A percentile compares a stretch with the other conserved stretches of the same genome.
phyloP scores from a whole-genome alignment of 805 yeast species.

The Cyberlindnera nakhonratchasimensis region DNA sequence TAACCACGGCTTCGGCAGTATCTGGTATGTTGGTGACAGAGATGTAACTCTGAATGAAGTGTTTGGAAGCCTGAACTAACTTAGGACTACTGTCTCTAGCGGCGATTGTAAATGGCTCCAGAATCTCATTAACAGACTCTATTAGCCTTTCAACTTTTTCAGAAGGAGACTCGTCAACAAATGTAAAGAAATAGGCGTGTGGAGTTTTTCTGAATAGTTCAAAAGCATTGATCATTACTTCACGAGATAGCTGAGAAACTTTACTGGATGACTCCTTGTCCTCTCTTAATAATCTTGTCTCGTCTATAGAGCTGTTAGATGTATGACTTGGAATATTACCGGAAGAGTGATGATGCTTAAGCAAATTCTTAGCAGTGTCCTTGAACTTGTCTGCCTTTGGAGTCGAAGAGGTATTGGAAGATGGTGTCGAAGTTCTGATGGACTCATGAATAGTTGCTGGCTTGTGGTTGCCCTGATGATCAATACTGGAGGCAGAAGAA shows the following conservation, averaged over 20 bases:
- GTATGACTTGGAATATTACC: slow-evolving; percentile 15
- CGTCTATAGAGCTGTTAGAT: slow-evolving; percentile 12
- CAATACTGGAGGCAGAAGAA: slow-evolving; percentile 22
- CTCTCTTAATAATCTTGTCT: slow-evolving; percentile 14
- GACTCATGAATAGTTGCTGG: slow-evolving; percentile 4
- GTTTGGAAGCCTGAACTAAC: slow-evolving; percentile 34
- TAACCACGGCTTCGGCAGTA: slow-evolving; percentile 30
- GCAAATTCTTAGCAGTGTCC: slow-evolving; percentile 25
- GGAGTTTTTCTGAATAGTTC: slow-evolving; percentile 34
- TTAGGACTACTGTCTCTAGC: slow-evolving; percentile 35
- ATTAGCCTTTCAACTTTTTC: slow-evolving; percentile 11
- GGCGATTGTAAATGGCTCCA: slow-evolving; percentile 38
- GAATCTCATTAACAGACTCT: slow-evolving; percentile 1
- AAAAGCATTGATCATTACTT: slow-evolving; percentile 30
- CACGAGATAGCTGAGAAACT: slow-evolving; percentile 22
- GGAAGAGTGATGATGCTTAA: slow-evolving; percentile 23
- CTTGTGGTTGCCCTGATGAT: slow-evolving; percentile 10
- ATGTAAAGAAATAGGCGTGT: slow-evolving; percentile 28
- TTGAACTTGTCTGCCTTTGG: slow-evolving; percentile 27
- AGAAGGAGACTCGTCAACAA: background rate
- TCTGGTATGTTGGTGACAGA: slow-evolving; percentile 30
- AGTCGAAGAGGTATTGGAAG: slow-evolving; percentile 20
- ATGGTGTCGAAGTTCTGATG: slow-evolving; percentile 18
- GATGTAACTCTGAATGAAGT: slow-evolving; percentile 34
- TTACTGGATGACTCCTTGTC: slow-evolving; percentile 14